Percentiles rank a stretch among this genome's conserved stretches.
These are phyloP conservation scores for Limnanthes douglasii DNA, from an alignment of 345 rosid species.

Conservation along the genomic window DNA sequence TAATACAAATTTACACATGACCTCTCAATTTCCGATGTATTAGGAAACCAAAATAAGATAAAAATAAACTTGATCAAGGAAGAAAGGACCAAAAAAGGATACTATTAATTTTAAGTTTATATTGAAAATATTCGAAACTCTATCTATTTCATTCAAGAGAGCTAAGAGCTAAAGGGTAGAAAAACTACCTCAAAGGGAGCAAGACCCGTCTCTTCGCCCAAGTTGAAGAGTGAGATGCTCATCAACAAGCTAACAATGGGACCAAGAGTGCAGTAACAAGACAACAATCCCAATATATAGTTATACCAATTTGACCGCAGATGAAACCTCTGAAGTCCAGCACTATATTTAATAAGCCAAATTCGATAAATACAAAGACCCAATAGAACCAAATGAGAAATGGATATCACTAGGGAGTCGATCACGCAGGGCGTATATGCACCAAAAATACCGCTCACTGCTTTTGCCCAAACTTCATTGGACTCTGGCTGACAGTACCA, in stretches of 20 bases:
- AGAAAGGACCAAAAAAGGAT: too few relatives aligned
- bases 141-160: too few relatives aligned
- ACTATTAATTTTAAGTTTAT: too few relatives aligned
- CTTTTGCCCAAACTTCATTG: slow-evolving; percentile 46
- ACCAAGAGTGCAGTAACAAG: slow-evolving; percentile 52
- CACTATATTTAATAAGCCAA: slow-evolving; percentile 41
- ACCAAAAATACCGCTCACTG: slow-evolving; percentile 54
- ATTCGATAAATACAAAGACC: slow-evolving; percentile 53
- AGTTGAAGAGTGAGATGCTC: slow-evolving; percentile 46
- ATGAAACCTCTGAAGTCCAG: slow-evolving; percentile 39
- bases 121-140: too few relatives aligned
- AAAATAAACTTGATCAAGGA: slow-evolving; percentile 3
- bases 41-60: slow-evolving; percentile 14
- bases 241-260: slow-evolving; percentile 59
- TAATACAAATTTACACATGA: too few relatives aligned
- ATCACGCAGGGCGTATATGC: slow-evolving; percentile 63
- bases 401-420: slow-evolving; percentile 40
- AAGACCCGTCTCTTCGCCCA: slow-evolving; percentile 36
- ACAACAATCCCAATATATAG: slow-evolving; percentile 41
- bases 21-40: too few relatives aligned
- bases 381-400: slow-evolving; percentile 61
- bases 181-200: slow-evolving; percentile 73
- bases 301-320: slow-evolving; percentile 53
- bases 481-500: slow-evolving; percentile 79
- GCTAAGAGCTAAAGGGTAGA: background rate